A percentile compares a stretch with the other conserved stretches of the same genome.
Conservation (phyloP, 1,139 yeast species). For the Spencermartinsiella ligniputridi region DNA sequence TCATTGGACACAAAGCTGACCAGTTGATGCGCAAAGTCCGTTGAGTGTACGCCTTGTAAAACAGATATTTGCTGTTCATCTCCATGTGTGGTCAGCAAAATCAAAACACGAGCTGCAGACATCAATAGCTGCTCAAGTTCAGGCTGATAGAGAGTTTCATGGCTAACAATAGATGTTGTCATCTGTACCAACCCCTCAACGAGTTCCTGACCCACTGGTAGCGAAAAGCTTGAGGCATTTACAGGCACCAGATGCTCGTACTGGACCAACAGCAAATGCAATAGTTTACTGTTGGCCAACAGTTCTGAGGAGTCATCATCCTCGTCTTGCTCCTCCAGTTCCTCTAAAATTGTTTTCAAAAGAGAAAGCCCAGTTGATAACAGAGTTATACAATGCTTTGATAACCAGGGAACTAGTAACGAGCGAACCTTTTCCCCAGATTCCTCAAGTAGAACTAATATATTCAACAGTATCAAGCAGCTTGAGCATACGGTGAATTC, state of each 20-base stretch:
- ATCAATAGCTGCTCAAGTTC: not conserved
- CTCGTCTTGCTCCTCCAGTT: not conserved
- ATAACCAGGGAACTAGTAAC: not conserved
- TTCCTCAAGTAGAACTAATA: not conserved
- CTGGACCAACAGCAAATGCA: not conserved
- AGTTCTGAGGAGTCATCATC: not conserved
- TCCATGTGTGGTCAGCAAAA: slow-evolving; percentile 16
- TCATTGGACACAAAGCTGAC: slow-evolving; percentile 4
- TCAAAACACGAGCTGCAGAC: slow-evolving; percentile 13
- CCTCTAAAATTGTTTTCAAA: not conserved
- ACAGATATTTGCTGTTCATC: slow-evolving; percentile 6
- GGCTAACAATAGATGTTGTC: not conserved
- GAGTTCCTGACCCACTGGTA: not conserved
- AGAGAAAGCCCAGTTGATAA: not conserved
- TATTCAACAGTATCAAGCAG: not conserved
- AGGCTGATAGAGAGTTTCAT: not conserved
- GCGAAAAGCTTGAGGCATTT: not conserved
- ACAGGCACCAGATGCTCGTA: not conserved
- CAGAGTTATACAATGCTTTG: not conserved
- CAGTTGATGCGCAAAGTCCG: slow-evolving; percentile 7
- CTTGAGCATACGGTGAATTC: not conserved
- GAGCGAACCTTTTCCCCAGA: not conserved
- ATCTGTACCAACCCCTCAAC: not conserved
- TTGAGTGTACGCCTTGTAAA: slow-evolving; percentile 7
- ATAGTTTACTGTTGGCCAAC: not conserved